phyloP scores from a whole-genome alignment of 2,329 filamentous ascomycete species.

The Sporothrix schenckii region DNA sequence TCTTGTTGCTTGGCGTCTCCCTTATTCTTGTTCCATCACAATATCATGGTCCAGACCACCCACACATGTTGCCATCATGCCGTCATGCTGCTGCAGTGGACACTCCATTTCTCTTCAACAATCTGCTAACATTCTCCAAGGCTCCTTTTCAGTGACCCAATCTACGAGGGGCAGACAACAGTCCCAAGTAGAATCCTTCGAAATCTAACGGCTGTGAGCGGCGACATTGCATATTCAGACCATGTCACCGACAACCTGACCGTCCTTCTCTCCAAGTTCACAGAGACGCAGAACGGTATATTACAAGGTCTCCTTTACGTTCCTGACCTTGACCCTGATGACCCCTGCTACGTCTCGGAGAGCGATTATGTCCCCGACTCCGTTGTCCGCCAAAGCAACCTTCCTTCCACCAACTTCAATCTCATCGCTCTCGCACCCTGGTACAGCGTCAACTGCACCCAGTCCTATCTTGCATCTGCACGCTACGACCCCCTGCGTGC shows the following conservation, averaged over 20 bases:
- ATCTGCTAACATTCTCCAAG: constrained; percentile 42
- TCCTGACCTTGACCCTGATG: constrained; percentile 63
- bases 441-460: constrained; percentile 73
- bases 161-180: constrained; percentile 54
- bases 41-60: background rate
- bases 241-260: constrained; percentile 64
- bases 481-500: constrained; percentile 61
- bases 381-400: constrained; percentile 70
- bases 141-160: constrained; percentile 63
- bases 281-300: constrained; percentile 59
- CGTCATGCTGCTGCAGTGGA: background rate
- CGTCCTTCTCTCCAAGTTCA: constrained; percentile 72
- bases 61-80: background rate
- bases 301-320: constrained; percentile 84
- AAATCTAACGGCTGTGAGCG: constrained; percentile 59
- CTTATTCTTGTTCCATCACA: background rate
- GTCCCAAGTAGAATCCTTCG: constrained; percentile 58
- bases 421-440: constrained; percentile 85
- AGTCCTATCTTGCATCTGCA: constrained; percentile 69
- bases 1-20: constrained; percentile 1
- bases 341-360: constrained; percentile 66
- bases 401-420: constrained; percentile 70
- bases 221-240: constrained; percentile 57
- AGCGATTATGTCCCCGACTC: constrained; percentile 71
- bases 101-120: background rate